Percentiles rank a stretch among this genome's conserved stretches.
phyloP scores from a whole-genome alignment of 78 protist genomes.

The Dictyostelium capitatum region DNA sequence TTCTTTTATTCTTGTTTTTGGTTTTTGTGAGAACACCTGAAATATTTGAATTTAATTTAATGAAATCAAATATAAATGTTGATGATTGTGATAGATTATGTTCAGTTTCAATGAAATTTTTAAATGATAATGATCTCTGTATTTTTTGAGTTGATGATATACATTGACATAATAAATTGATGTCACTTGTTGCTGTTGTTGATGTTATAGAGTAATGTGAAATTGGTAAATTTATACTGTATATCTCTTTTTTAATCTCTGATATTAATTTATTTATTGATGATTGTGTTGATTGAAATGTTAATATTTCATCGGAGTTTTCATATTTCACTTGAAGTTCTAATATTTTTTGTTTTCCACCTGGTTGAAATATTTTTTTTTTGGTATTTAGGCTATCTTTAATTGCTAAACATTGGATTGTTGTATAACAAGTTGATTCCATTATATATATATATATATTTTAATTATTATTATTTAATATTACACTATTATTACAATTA shows the following conservation, averaged over 20 bases:
- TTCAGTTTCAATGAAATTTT: conserved; percentile 42
- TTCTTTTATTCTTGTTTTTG: conserved; percentile 50
- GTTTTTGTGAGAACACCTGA: conserved; percentile 43
- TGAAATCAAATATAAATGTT: conserved; percentile 30
- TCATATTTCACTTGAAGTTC: conserved; percentile 19
- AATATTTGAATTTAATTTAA: conserved; percentile 20
- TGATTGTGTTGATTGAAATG: not conserved
- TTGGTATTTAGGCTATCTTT: not conserved
- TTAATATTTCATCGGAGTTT: not conserved
- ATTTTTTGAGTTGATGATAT: conserved; percentile 43
- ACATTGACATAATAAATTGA: conserved; percentile 15
- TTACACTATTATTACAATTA: not conserved
- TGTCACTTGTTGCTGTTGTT: conserved; percentile 17
- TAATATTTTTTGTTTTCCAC: not conserved
- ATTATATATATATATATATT: not conserved
- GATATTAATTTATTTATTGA: conserved; percentile 26
- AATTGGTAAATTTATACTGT: conserved; percentile 50
- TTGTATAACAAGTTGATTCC: not conserved
- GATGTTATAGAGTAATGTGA: not conserved
- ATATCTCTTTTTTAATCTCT: conserved; percentile 61
- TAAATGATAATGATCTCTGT: conserved; percentile 12
- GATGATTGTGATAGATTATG: not conserved
- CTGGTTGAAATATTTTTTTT: conserved; percentile 6
- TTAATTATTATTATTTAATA: too few relatives aligned
- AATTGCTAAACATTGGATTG: conserved; percentile 1